Evolutionary conservation across 768 basidiomycete genomes (phyloP), one percentile per base, ranked within the genome.

Genomic region (Coprinopsis cinerea): DNA sequence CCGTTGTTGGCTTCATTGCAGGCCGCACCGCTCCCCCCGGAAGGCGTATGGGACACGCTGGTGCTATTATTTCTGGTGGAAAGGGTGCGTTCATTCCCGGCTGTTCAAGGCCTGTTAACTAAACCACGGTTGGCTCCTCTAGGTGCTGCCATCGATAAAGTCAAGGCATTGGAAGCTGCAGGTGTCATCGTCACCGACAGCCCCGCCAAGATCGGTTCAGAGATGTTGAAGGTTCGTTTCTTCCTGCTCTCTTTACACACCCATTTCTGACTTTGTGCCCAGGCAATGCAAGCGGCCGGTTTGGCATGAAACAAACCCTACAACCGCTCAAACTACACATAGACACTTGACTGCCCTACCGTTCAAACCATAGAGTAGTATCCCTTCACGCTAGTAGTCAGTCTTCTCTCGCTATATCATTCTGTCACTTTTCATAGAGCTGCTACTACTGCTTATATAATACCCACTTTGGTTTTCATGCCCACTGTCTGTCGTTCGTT

Each of bases 1-100:
- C 96, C 43, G 92, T 98, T 28, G 92, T 99, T 49, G 90, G 88
- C 32, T 99, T 99, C 70, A 97, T 99, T 61, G 96, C 96, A 49
- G 96, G 96, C 44, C 85, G 90, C 52, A 98, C 96, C 49, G 96
- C 96, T 36, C 96, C 96, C 47, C 96, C 96, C 32, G 96, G 96
- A 34, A 78, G 96, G 61, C 86, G 96, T 58, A 99, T 98, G 94
- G 92, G 94, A 41, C 93, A 97, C 63, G 93, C 94, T 51, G 96
- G 96, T 57, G 96, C 96, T 54, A 98, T 98, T 66, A 97, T 98
- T 54, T 84, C 90, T 46, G 96, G 96, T 54, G 96, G 96, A 37
- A 99, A 98, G 75, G 96, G 94, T 80, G 47, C 59, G 72, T 11
- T 11, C 17, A 20, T n/a, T n/a, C n/a, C n/a, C n/a, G n/a, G n/a